Base-by-base conservation (phyloP, 2,329 filamentous ascomycete genomes). In the Penicillium brasilianum region DNA sequence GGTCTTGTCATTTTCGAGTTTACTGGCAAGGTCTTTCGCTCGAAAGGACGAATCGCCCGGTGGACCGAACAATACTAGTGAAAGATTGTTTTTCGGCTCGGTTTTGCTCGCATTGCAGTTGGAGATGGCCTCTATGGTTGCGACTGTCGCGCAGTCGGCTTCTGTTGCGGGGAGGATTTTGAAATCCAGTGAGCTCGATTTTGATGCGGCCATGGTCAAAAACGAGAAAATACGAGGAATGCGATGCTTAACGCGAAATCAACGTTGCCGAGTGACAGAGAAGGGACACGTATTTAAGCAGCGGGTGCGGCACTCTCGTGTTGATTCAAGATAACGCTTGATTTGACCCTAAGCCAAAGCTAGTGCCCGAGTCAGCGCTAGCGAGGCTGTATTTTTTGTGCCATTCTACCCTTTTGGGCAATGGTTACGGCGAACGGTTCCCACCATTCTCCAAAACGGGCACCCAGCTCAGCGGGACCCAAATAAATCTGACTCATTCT, bases 101-200 rank as follows among this genome's bases (percentile, higher is more conserved):
- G 57, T 55, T 5, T 57, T 57, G 5, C 54, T 59, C 1, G 58
- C n/a, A 8, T 55, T 28, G 5, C 25, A 46, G 16, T 66, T 68
- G 4, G 69, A 62, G 36, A 53, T 41, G 0, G 44, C 37, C 54
- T 96, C 74, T 79, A 85, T 34, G 4, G 36, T n/a, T 1, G 66
- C 63, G 11, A 71, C 58, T 2, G 52, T 46, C 7, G 20, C 18
- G 28, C 39, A 49, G 48, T 71, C 68, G 13, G 57, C 49, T n/a
- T 62, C 55, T 18, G 53, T 53, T n/a, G 59, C 61, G 13, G 64
- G 63, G 16, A 69, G 55, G 34, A 69, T 52, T 55, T 66, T 43
- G 58, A 63, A 64, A 25, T 60, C 34, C 2, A 43, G 43, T 4
- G 10, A 32, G n/a, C 18, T 25, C 20, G 48, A 41, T 9, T 10